These are phyloP conservation scores for Atalantia buxifolia DNA, from an alignment of 345 rosid species.

Conservation along the genomic window DNA sequence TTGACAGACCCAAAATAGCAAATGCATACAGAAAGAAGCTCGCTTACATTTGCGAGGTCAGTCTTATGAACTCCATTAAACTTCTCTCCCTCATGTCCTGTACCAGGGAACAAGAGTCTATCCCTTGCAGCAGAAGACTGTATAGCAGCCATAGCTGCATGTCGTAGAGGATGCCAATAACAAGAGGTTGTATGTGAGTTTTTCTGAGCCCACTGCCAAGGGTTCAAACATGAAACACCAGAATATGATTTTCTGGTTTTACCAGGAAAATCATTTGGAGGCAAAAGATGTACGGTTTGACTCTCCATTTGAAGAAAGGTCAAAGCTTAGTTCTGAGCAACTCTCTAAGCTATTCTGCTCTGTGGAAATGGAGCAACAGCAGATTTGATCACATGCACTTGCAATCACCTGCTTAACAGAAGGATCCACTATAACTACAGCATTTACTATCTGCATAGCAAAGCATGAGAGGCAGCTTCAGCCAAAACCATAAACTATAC, in stretches of 20 bases:
- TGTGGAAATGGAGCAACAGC: slow-evolving; percentile 21
- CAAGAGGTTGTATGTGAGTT: slow-evolving; percentile 19
- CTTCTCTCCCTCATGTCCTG: slow-evolving; percentile 21
- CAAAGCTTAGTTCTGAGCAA: slow-evolving; percentile 5
- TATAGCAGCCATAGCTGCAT: slow-evolving; percentile 82
- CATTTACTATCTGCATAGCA: slow-evolving; percentile 60
- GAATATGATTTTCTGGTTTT: slow-evolving; percentile 16
- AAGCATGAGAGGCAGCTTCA: background rate
- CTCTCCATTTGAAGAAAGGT: slow-evolving; percentile 11
- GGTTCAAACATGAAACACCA: slow-evolving; percentile 65
- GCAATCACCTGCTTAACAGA: slow-evolving; percentile 49
- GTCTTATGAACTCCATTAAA: slow-evolving; percentile 26
- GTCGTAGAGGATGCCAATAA: slow-evolving; percentile 69
- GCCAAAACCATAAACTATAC: background rate
- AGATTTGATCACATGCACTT: slow-evolving; percentile 61
- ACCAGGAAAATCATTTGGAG: slow-evolving; percentile 24
- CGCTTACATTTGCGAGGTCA: slow-evolving; percentile 34
- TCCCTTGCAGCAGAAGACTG: slow-evolving; percentile 87
- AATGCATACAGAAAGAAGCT: background rate
- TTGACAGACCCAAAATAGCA: background rate
- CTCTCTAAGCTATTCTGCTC: slow-evolving; percentile 16
- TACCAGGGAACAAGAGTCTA: slow-evolving; percentile 49
- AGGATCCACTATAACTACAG: slow-evolving; percentile 84
- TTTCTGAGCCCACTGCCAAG: slow-evolving; percentile 60
- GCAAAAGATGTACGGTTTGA: slow-evolving; percentile 6